These are phyloP conservation scores for Thalassiosira exigua DNA, from an alignment of 352 stramenopile species.

Conservation along the genomic window DNA sequence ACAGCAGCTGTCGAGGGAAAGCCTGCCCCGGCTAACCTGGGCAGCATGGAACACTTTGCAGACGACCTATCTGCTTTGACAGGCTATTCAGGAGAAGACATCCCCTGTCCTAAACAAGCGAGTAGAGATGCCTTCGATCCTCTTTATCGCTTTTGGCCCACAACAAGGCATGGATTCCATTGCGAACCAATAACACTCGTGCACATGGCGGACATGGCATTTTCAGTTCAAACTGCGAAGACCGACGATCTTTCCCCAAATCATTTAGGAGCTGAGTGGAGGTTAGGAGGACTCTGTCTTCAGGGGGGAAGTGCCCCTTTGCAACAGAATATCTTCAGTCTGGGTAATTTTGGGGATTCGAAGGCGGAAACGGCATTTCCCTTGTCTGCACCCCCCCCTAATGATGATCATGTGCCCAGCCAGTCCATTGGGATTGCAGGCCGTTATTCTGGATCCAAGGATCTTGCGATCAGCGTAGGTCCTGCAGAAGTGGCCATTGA, in stretches of 20 bases:
- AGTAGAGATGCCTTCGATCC: conserved; percentile 43
- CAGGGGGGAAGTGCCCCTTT: too few relatives aligned
- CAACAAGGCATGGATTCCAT: conserved; percentile 34
- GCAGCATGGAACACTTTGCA: background rate
- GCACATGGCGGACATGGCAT: conserved; percentile 46
- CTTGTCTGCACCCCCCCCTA: background rate
- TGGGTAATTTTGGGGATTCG: too few relatives aligned
- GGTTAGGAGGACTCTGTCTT: too few relatives aligned
- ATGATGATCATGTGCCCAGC: background rate
- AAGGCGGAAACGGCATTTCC: background rate
- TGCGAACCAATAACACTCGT: conserved; percentile 51
- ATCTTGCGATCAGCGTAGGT: conserved; percentile 26
- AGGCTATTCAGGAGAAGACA: conserved; percentile 58
- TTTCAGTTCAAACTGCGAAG: conserved; percentile 20
- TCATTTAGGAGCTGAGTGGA: too few relatives aligned
- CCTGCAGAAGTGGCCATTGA: conserved; percentile 32
- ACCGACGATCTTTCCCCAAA: conserved; percentile 3
- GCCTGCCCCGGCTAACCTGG: background rate
- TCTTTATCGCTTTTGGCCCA: conserved; percentile 48
- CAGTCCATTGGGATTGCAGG: conserved; percentile 27
- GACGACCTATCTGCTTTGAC: conserved; percentile 65
- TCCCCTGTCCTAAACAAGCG: conserved; percentile 23
- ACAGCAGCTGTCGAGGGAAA: background rate
- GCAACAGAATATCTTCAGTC: too few relatives aligned
- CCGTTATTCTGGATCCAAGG: conserved; percentile 19